Percentiles rank a stretch among this genome's conserved stretches.
Conservation (phyloP, 1,139 yeast species). For the Saccharomyces hybrid region DNA sequence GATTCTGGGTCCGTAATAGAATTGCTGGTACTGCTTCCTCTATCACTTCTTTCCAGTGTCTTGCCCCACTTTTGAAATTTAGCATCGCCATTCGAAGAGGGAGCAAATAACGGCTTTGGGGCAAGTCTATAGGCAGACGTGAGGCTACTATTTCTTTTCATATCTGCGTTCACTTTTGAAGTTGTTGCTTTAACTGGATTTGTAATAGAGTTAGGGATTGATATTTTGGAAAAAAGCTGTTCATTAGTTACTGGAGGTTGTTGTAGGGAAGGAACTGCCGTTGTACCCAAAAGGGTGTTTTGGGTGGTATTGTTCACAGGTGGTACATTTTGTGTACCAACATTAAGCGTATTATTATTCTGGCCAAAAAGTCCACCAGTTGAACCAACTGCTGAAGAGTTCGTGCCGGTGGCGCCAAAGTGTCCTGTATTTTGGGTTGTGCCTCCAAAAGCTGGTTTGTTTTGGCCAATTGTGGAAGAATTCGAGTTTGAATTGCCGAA, state of each 20-base stretch:
- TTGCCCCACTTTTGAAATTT: neutral
- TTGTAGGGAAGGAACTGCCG: neutral
- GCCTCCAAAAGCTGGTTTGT: neutral
- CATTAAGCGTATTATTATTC: slow-evolving; percentile 6
- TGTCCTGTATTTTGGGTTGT: neutral
- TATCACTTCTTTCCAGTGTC: neutral
- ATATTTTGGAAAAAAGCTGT: slow-evolving; percentile 1
- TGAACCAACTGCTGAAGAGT: slow-evolving; percentile 9
- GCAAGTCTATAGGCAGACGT: slow-evolving; percentile 55
- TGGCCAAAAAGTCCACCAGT: slow-evolving; percentile 23
- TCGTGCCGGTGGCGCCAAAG: neutral
- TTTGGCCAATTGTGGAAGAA: neutral
- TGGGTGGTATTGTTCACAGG: neutral
- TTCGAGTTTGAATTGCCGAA: neutral
- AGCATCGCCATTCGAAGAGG: slow-evolving; percentile 3
- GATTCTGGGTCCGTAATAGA: neutral
- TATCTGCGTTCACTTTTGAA: slow-evolving; percentile 36
- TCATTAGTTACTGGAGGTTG: neutral
- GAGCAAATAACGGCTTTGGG: slow-evolving; percentile 35
- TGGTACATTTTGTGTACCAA: slow-evolving; percentile 10
- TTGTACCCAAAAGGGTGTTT: neutral
- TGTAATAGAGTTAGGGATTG: slow-evolving; percentile 28
- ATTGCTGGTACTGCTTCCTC: neutral
- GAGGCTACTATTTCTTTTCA: slow-evolving; percentile 52
- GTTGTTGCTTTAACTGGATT: slow-evolving; percentile 48